Base-by-base conservation (phyloP, 305 asterid genomes). In the Rubia peregrina region DNA sequence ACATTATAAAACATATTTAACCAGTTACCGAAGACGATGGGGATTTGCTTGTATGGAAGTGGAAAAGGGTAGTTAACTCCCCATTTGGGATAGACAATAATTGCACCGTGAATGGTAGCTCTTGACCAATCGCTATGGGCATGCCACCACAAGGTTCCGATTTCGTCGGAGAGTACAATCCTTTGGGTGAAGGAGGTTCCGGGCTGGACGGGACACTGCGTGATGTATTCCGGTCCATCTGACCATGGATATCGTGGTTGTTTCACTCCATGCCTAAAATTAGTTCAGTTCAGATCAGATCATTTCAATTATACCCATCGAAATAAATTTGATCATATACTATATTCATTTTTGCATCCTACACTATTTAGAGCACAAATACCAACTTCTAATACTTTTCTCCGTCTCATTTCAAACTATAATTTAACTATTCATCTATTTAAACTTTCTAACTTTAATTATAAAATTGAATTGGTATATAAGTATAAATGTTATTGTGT, bases 101-200 rank as follows among this genome's bases (percentile, higher is more conserved):
- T 81, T 1, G 83, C 84, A 17, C 95, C 97, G 33, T 88, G 83
- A 0, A 90, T 91, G 0, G 97, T 90, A 7, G 95, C 90, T 1
- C 93, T 76, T 0, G 93, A 84, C 95, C 97, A 90, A 0, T 87
- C 90, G n/a, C 93, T 90, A 8, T 90, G 96, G 0, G 92, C 92
- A 40, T 90, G 95, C 92, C 95, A 90, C 96, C 96, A 90, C 41
- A 90, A 4, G 0, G 92, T 90, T n/a, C 97, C 97, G 7, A 81
- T 74, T 73, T 90, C 97, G 0, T 83, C 88, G 0, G 97, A 88
- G 11, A 87, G 67, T 2, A 78, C 76, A 0, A 90, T 80, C 71
- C 21, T 82, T 68, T 90, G 91, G 41, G 70, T 85, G 41, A 87
- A 90, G 26, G 12, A 81, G 0, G 61, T n/a, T 13, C 95, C 97